These are phyloP conservation scores for Excoecaria agallocha DNA, from an alignment of 345 rosid genomes.

Conservation along the genomic window DNA sequence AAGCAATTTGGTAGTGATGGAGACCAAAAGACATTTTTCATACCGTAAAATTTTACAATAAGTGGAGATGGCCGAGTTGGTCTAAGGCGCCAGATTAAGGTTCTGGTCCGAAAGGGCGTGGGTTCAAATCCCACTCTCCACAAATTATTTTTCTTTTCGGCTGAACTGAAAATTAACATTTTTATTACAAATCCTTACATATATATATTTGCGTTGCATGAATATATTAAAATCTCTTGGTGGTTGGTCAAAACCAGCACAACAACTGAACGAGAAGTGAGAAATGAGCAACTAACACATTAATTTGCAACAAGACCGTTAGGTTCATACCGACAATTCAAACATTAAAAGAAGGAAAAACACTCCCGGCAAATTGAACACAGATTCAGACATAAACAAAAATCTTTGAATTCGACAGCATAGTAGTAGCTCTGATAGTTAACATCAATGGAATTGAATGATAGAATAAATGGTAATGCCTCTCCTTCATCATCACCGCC, in stretches of 20 bases:
- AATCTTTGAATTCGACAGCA: no score
- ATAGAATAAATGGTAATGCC: neutral
- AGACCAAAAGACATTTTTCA: no score
- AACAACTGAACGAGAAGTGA: no score
- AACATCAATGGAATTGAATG: neutral
- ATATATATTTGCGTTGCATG: no score
- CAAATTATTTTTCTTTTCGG: conserved; percentile 22
- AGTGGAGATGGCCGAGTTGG: conserved; percentile 94
- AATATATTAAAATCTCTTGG: no score
- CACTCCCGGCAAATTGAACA: conserved; percentile 11
- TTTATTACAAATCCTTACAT: no score
- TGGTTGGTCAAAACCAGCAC: no score
- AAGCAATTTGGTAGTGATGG: no score
- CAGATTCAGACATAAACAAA: neutral
- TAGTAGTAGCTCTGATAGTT: no score
- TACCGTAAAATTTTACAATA: no score
- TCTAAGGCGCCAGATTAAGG: conserved; percentile 99
- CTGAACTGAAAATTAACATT: no score
- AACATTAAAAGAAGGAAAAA: neutral
- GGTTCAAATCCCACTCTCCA: conserved; percentile 98
- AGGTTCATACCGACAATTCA: conserved; percentile 29
- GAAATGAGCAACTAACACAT: no score
- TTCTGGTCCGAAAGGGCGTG: conserved; percentile 99
- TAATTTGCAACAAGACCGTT: conserved; percentile 14
- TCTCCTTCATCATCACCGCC: conserved; percentile 51